Percentiles rank a stretch among this genome's conserved stretches.
Conservation (phyloP, 1,139 yeast genomes). For the Kodamaea suecica region DNA sequence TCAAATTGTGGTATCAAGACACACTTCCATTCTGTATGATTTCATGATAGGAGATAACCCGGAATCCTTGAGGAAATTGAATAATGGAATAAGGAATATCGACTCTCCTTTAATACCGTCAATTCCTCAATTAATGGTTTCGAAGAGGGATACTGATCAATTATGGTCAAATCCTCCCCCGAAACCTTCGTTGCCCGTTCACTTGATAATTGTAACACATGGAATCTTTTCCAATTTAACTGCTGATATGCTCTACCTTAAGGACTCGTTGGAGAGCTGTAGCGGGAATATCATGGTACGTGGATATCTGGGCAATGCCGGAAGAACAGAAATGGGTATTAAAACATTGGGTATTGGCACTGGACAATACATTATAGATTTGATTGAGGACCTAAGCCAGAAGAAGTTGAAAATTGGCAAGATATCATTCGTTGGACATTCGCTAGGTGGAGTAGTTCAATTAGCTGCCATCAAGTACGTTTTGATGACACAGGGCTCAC, state of each 20-base stretch:
- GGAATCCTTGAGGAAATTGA: slow-evolving; percentile 29
- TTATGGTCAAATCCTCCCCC: slow-evolving; percentile 19
- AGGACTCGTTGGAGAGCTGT: slow-evolving; percentile 18
- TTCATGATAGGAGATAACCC: slow-evolving; percentile 29
- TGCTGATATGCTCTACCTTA: slow-evolving; percentile 25
- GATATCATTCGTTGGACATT: slow-evolving; percentile 26
- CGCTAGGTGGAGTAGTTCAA: slow-evolving; percentile 26
- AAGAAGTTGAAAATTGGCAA: slow-evolving; percentile 9
- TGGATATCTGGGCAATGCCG: slow-evolving; percentile 25
- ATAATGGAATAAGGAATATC: slow-evolving; percentile 20
- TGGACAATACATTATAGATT: slow-evolving; percentile 16
- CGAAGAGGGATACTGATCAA: slow-evolving; percentile 17
- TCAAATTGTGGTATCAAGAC: slow-evolving; percentile 22
- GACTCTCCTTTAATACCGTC: slow-evolving; percentile 5
- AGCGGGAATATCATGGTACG: slow-evolving; percentile 21
- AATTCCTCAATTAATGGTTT: slow-evolving; percentile 15
- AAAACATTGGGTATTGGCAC: slow-evolving; percentile 19
- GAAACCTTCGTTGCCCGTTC: slow-evolving; percentile 16
- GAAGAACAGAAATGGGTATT: slow-evolving; percentile 25
- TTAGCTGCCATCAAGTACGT: slow-evolving; percentile 24
- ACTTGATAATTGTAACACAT: slow-evolving; percentile 23
- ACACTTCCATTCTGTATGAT: slow-evolving; percentile 18
- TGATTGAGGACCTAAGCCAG: slow-evolving; percentile 12
- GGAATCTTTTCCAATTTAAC: slow-evolving; percentile 25
- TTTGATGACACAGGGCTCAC: slow-evolving; percentile 16